Base-by-base conservation (phyloP, 179 eudicot genomes). In the Gypsophila paniculata region DNA sequence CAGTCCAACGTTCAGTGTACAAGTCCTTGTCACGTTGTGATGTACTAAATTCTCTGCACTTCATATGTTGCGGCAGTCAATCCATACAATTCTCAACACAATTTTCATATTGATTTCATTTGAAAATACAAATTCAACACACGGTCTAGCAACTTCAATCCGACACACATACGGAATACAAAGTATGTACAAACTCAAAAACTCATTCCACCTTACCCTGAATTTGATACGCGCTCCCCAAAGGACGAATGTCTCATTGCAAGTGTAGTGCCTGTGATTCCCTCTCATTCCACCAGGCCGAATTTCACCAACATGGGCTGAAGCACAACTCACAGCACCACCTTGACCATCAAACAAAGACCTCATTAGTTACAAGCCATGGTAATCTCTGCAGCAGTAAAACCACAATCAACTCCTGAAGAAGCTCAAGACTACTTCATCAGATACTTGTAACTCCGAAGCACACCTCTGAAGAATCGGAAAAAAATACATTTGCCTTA, bases 191-290 rank as follows among this genome's bases (percentile, higher is more conserved):
- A n/a, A n/a, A 17, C 22, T 49, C 25, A 60, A 10, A 71, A 52
- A 11, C 29, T 10, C 25, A 29, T 58, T 63, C 13, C 2, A 26
- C 67, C 84, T 80, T 86, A 92, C 98, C 94, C 98, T 82, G 70
- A 93, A 89, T 80, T 82, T 78, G 72, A 91, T 83, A 75, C 79
- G 84, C 61, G 98, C 97, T 32, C 98, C 98, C 97, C 97, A 93
- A 65, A 93, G 83, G 67, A 93, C 77, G 70, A 93, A 88, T 6
- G 97, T 93, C 84, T 93, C 98, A 61, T 93, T 93, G 79, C 96
- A 87, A 42, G 86, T 81, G 64, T 86, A 74, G 70, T 93, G 98
- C 68, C 98, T 91, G 74, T 93, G 97, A 82, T 91, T 93, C 52
- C 98, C 98, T 70, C 98, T 86, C 54, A 86, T 17, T 25, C 81